phyloP scores from a whole-genome alignment of 169 alveolate genomes.

The Plasmodium coatneyi region DNA sequence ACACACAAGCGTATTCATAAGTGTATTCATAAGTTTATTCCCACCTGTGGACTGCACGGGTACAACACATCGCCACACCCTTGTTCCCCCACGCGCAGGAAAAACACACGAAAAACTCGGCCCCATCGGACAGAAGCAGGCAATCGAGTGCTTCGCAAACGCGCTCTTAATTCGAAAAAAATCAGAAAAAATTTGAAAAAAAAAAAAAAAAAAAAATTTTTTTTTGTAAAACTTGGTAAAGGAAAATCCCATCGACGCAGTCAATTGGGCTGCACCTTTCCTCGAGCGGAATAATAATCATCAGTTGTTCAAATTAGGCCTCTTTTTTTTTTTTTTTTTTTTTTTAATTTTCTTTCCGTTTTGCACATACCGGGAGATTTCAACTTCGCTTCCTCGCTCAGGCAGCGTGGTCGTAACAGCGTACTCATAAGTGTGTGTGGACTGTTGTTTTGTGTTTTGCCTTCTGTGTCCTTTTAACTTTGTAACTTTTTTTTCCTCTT shows the following conservation, averaged over 20 bases:
- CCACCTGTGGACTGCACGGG: neutral
- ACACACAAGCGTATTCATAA: neutral
- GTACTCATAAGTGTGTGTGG: neutral
- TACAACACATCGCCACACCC: neutral
- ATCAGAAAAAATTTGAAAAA: neutral
- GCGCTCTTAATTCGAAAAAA: constrained; percentile 68
- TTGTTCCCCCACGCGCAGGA: constrained; percentile 1
- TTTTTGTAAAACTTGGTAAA: neutral
- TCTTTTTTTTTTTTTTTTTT: too few relatives aligned
- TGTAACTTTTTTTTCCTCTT: neutral
- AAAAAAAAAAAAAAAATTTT: neutral
- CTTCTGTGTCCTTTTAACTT: neutral
- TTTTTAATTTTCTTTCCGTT: neutral
- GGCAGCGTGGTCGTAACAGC: neutral
- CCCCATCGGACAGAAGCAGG: constrained; percentile 77
- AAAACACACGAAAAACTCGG: constrained; percentile 77
- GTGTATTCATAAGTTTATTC: neutral
- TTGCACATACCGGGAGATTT: neutral
- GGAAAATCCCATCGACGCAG: neutral
- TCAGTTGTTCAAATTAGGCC: neutral
- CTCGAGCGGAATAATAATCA: neutral
- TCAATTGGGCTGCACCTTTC: neutral
- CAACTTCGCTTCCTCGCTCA: neutral
- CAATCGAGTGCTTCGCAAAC: constrained; percentile 80
- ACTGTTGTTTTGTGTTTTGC: neutral